A percentile compares a stretch with the other conserved stretches of the same genome.
Evolutionary conservation across 257 asterid genomes (phyloP).

Genomic region (Jacaranda copaia): DNA sequence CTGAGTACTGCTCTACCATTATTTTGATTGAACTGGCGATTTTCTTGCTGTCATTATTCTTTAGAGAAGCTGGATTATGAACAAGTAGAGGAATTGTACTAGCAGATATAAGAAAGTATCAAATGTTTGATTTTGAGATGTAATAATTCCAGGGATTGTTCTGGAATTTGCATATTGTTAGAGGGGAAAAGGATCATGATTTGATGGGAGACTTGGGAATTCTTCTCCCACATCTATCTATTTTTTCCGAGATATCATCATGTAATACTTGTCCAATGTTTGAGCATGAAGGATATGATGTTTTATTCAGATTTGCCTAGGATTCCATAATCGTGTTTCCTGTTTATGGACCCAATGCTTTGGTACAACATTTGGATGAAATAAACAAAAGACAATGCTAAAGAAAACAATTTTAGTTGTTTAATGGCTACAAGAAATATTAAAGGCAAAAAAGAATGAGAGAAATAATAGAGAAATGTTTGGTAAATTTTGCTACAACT

Average conservation of each 20-base stretch:
- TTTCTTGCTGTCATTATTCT: neutral
- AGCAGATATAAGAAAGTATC: neutral
- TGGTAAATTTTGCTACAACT: too few species aligned
- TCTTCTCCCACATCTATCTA: too few species aligned
- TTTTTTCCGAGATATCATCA: neutral
- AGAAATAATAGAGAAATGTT: too few species aligned
- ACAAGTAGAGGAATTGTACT: neutral
- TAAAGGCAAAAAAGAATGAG: too few species aligned
- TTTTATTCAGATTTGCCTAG: slow-evolving; percentile 4
- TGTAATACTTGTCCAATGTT: neutral
- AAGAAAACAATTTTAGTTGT: too few species aligned
- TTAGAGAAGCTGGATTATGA: neutral
- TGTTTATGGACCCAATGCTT: neutral
- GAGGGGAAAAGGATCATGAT: neutral
- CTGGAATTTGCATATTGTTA: too few species aligned
- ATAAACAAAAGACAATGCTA: neutral
- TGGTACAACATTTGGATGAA: neutral
- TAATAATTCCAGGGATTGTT: too few species aligned
- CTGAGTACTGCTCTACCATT: neutral
- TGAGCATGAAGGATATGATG: neutral
- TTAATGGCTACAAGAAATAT: neutral
- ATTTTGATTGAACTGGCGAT: neutral
- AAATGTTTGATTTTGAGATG: too few species aligned
- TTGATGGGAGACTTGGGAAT: neutral
- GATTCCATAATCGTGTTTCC: neutral